Evolutionary conservation across 306 rosid genomes (phyloP).

Genomic region (Hippophae tibetana): DNA sequence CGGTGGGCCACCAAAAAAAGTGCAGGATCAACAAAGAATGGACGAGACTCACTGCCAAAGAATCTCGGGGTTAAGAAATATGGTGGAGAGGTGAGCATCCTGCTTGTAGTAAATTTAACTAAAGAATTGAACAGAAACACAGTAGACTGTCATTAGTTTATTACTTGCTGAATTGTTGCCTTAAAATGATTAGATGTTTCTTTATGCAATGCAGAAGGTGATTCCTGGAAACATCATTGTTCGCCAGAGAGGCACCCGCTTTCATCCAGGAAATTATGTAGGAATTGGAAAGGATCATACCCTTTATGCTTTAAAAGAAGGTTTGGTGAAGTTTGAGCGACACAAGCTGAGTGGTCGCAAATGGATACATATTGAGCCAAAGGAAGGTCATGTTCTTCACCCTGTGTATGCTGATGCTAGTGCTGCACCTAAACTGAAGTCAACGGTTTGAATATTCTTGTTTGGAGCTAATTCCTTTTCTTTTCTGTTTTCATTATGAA

Average conservation of each 20-base stretch:
- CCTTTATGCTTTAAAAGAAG: slow-evolving; percentile 75
- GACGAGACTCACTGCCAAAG: slow-evolving; percentile 86
- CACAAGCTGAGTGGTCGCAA: slow-evolving; percentile 72
- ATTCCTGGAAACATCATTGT: slow-evolving; percentile 89
- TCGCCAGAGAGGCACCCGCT: slow-evolving; percentile 81
- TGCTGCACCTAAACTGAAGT: slow-evolving; percentile 26
- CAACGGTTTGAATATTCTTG: slow-evolving; percentile 17
- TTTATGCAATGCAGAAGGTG: slow-evolving; percentile 44
- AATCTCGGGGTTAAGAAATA: slow-evolving; percentile 87
- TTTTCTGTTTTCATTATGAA: background rate
- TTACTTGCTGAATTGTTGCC: background rate
- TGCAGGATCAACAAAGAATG: slow-evolving; percentile 88
- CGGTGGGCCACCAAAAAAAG: slow-evolving; percentile 90
- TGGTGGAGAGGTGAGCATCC: slow-evolving; percentile 78
- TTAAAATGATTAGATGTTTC: background rate
- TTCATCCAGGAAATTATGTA: slow-evolving; percentile 89
- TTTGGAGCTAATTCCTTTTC: background rate
- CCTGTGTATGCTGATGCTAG: slow-evolving; percentile 44
- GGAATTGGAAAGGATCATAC: slow-evolving; percentile 84
- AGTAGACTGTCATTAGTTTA: background rate
- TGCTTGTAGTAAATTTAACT: background rate
- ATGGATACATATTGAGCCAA: slow-evolving; percentile 79
- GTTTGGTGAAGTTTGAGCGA: slow-evolving; percentile 63
- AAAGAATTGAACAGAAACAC: background rate
- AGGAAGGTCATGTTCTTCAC: slow-evolving; percentile 81